A percentile compares a stretch with the other conserved stretches of the same genome.
Conservation (phyloP, 2,329 filamentous ascomycete species). For the Tetracladium maxilliforme region DNA sequence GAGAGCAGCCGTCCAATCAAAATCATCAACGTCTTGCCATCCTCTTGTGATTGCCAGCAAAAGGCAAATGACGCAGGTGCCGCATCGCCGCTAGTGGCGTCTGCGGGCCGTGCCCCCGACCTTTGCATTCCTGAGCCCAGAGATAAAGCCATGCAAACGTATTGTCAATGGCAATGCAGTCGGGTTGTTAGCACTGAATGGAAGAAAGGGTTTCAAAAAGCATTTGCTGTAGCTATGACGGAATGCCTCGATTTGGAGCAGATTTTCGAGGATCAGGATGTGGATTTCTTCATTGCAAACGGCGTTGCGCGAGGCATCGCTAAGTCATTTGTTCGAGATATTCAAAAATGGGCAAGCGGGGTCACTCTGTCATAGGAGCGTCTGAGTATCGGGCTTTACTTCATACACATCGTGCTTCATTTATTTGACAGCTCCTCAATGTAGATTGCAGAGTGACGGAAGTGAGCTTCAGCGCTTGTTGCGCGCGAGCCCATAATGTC, state of each 20-base stretch:
- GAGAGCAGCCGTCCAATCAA: too few relatives aligned
- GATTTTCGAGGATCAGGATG: constrained; percentile 13
- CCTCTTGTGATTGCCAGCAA: too few relatives aligned
- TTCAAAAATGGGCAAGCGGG: constrained; percentile 10
- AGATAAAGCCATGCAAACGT: constrained; percentile 10
- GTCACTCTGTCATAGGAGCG: too few relatives aligned
- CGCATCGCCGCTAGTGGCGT: too few relatives aligned
- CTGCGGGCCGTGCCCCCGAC: too few relatives aligned
- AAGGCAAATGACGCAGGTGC: too few relatives aligned
- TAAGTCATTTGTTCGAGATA: constrained; percentile 14
- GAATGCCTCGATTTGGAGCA: constrained; percentile 12
- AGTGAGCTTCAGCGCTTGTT: constrained; percentile 9
- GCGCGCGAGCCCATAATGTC: constrained; percentile 8
- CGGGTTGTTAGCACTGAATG: constrained; percentile 6
- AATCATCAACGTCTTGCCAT: too few relatives aligned
- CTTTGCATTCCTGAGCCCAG: constrained; percentile 10
- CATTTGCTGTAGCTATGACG: constrained; percentile 9
- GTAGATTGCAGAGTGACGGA: constrained; percentile 7
- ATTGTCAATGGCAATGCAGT: constrained; percentile 13
- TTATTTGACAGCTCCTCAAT: constrained; percentile 6
- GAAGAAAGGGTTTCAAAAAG: constrained; percentile 11
- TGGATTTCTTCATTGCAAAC: constrained; percentile 13
- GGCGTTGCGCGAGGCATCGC: constrained; percentile 15
- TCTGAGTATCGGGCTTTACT: too few relatives aligned
- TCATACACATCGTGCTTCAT: too few relatives aligned